phyloP scores from a whole-genome alignment of 768 basidiomycete species.

The Clathrus columnatus region DNA sequence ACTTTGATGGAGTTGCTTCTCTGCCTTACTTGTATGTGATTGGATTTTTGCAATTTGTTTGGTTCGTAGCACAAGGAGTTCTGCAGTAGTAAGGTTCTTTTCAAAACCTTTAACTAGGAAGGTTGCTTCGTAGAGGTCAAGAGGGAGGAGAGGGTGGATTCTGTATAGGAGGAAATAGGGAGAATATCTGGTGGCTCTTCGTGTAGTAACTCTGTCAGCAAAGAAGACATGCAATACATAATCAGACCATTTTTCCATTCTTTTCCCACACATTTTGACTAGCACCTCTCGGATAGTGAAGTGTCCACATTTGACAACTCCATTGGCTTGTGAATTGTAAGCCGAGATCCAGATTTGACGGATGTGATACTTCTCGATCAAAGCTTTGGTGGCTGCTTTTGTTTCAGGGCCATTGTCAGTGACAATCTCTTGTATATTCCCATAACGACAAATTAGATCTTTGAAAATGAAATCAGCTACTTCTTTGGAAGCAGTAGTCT shows the following conservation, averaged over 20 bases:
- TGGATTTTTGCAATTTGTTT: too few relatives aligned
- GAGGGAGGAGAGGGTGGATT: background rate
- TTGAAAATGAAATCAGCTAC: slow-evolving; percentile 25
- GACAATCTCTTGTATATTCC: slow-evolving; percentile 17
- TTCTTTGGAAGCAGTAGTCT: slow-evolving; percentile 6
- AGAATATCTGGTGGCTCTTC: slow-evolving; percentile 16
- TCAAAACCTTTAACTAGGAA: too few relatives aligned
- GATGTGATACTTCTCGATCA: slow-evolving; percentile 20
- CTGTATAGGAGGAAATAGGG: slow-evolving; percentile 19
- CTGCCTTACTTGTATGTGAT: too few relatives aligned
- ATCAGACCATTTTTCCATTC: slow-evolving; percentile 18
- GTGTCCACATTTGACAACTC: slow-evolving; percentile 28
- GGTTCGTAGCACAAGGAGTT: too few relatives aligned
- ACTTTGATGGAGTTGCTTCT: too few relatives aligned
- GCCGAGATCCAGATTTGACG: slow-evolving; percentile 24
- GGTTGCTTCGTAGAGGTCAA: too few relatives aligned
- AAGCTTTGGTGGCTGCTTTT: slow-evolving; percentile 15
- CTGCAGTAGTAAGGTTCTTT: too few relatives aligned
- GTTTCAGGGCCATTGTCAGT: slow-evolving; percentile 26
- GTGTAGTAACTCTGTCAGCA: slow-evolving; percentile 16
- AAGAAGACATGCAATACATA: background rate
- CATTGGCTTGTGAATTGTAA: slow-evolving; percentile 29
- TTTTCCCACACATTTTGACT: slow-evolving; percentile 19
- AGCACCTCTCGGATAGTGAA: slow-evolving; percentile 24
- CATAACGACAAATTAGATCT: slow-evolving; percentile 25